Evolutionary conservation across 768 basidiomycete species (phyloP), one percentile per base, ranked within the genome.

Genomic region (Termitomyces sp.): DNA sequence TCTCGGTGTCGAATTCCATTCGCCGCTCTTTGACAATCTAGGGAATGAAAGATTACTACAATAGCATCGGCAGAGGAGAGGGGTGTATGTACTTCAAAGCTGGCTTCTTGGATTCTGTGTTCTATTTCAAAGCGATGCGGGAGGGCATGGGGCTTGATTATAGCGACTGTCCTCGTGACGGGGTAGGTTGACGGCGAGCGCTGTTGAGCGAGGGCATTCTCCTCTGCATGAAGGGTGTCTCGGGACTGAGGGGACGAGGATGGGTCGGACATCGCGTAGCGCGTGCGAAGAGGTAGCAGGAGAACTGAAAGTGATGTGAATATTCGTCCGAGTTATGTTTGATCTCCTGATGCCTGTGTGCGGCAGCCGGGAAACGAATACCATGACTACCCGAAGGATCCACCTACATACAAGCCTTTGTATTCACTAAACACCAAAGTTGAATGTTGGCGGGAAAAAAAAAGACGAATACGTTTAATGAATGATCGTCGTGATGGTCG

Each of bases 11-110:
- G 65, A 94, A 93, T 63, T 90, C 89, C 87, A 94, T 91, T 71
- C 91, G 91, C 20, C 92, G 76, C 71, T 93, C 92, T 72, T 93
- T 93, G 59, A 91, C 84, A 66, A 93, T 91, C 89, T 89, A 69
- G 33, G 61, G 46, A 60, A 61, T 23, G 28, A 43, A 20, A 10
- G 20, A 8, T 43, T 55, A 50, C 50, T 47, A 50, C 63, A 56
- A 70, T 64, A 56, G 55, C 51, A 60, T 35, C 38, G 44, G 46
- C 61, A 55, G 46, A 58, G 41, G 50, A 36, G 50, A 62, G 56
- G 52, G 26, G 58, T 8, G 52, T 16, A 56, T 82, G 57, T 20
- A 90, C 90, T 81, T 93, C 92, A 61, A 93, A 93, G 69, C 85
- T 86, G 30, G 90, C 87, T 70, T 89, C 88, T 60, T 87, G 80